A percentile compares a stretch with the other conserved stretches of the same genome.
phyloP scores from a whole-genome alignment of 345 rosid genomes.

The Citrus medica region DNA sequence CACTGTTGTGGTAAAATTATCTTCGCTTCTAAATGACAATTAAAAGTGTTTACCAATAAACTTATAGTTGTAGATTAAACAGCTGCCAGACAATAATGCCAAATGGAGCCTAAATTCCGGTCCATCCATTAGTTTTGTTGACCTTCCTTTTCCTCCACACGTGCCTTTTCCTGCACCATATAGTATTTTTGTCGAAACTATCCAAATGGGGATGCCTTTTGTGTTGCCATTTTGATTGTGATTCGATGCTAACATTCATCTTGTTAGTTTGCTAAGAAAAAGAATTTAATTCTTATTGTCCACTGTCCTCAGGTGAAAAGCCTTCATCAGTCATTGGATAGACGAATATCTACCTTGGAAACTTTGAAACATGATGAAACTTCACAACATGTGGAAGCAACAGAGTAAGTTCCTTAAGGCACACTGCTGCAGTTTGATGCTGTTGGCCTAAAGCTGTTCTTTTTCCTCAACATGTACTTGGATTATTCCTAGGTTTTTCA shows the following conservation, averaged over 20 bases:
- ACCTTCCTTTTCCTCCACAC: background rate
- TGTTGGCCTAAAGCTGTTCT: background rate
- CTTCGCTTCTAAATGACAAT: background rate
- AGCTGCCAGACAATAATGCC: too few relatives aligned
- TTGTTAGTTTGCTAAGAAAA: background rate
- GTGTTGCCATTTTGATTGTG: background rate
- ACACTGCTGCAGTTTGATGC: constrained; percentile 1
- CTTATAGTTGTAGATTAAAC: too few relatives aligned
- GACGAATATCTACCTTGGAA: constrained; percentile 71
- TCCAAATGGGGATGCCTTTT: background rate
- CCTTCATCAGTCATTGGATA: constrained; percentile 65
- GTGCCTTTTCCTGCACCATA: too few relatives aligned
- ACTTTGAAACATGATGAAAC: constrained; percentile 69
- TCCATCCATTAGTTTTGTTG: background rate
- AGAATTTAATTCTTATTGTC: background rate
- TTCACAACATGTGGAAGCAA: constrained; percentile 49
- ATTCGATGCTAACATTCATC: background rate
- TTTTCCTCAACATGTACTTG: constrained; percentile 1
- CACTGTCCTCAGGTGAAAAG: constrained; percentile 48
- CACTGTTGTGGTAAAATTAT: background rate
- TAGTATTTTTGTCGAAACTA: background rate
- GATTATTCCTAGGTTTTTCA: constrained; percentile 8
- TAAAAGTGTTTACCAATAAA: background rate
- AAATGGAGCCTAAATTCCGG: background rate
- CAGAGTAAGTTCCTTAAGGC: constrained; percentile 42